Evolutionary conservation across 2,329 filamentous ascomycete genomes (phyloP).

Genomic region (Beauveria brongniartii): DNA sequence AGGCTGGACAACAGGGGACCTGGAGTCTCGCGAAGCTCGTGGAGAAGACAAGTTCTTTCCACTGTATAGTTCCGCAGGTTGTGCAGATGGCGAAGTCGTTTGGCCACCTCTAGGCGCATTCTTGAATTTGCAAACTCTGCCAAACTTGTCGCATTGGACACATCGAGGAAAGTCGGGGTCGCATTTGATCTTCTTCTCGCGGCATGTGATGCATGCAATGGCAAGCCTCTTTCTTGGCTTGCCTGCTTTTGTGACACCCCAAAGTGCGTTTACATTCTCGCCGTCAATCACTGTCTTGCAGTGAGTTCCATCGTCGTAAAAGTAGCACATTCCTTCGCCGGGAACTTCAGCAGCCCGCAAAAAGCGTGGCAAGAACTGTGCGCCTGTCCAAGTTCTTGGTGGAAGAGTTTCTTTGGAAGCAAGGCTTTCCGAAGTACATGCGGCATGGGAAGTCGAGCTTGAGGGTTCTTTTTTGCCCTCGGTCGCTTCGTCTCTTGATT

Average conservation of each 20-base stretch:
- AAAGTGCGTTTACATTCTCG: constrained; percentile 79
- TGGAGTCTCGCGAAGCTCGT: constrained; percentile 25
- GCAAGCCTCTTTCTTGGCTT: constrained; percentile 87
- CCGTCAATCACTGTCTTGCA: constrained; percentile 81
- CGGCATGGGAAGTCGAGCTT: constrained; percentile 21
- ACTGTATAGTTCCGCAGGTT: constrained; percentile 43
- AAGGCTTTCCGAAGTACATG: constrained; percentile 23
- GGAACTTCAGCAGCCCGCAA: constrained; percentile 58
- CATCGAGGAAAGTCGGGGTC: constrained; percentile 83
- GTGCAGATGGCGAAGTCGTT: constrained; percentile 46
- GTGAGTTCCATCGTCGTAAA: constrained; percentile 77
- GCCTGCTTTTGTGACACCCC: constrained; percentile 89
- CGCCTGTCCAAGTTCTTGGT: constrained; percentile 62
- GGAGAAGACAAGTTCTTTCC: constrained; percentile 25
- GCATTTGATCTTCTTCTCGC: constrained; percentile 97
- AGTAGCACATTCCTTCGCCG: constrained; percentile 74
- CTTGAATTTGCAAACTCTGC: constrained; percentile 75
- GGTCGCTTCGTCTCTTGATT: constrained; percentile 24
- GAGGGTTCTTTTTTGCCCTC: constrained; percentile 19
- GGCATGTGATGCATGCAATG: constrained; percentile 86
- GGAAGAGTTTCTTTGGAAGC: constrained; percentile 52
- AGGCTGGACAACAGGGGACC: not conserved
- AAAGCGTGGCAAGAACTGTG: constrained; percentile 59
- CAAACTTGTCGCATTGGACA: constrained; percentile 87
- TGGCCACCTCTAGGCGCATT: constrained; percentile 62